Conservation (phyloP, 2,329 filamentous ascomycete species). For the Beauveria scarabaeidicola region DNA sequence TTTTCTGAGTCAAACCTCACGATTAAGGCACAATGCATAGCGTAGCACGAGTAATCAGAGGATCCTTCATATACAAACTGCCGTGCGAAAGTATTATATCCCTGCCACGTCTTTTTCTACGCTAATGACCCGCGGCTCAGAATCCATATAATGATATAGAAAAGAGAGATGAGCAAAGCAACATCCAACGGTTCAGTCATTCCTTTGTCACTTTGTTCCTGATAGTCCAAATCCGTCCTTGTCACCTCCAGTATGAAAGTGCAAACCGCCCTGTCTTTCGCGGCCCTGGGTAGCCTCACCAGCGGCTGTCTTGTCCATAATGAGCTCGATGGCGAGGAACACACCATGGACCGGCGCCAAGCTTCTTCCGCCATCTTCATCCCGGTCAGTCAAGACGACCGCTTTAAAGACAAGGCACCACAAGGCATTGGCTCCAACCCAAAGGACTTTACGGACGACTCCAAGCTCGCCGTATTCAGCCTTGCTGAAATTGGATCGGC, state of each 20-base stretch:
- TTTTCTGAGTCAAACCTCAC: too few relatives aligned
- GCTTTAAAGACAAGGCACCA: conserved; percentile 28
- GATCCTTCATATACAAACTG: too few relatives aligned
- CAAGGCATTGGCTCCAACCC: conserved; percentile 31
- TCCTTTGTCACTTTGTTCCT: too few relatives aligned
- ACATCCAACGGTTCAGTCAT: background rate
- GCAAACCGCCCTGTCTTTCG: conserved; percentile 13
- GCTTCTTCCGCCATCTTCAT: conserved; percentile 19
- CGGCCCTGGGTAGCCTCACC: conserved; percentile 16
- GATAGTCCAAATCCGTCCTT: background rate
- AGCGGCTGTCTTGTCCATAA: conserved; percentile 31
- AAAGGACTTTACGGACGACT: conserved; percentile 31
- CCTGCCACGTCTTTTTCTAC: too few relatives aligned
- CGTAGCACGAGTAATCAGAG: too few relatives aligned
- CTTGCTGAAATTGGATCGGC: conserved; percentile 5
- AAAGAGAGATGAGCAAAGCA: background rate
- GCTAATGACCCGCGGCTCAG: too few relatives aligned
- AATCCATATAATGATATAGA: background rate
- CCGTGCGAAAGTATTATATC: too few relatives aligned
- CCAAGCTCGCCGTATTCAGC: conserved; percentile 30
- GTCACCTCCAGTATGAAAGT: conserved; percentile 20
- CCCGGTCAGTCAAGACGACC: conserved; percentile 33
- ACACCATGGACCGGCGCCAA: conserved; percentile 12
- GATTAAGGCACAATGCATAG: too few relatives aligned
- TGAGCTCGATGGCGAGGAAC: conserved; percentile 20